Evolutionary conservation across 139 green algal species (phyloP).

Genomic region (Chlamydomonas applanata): DNA sequence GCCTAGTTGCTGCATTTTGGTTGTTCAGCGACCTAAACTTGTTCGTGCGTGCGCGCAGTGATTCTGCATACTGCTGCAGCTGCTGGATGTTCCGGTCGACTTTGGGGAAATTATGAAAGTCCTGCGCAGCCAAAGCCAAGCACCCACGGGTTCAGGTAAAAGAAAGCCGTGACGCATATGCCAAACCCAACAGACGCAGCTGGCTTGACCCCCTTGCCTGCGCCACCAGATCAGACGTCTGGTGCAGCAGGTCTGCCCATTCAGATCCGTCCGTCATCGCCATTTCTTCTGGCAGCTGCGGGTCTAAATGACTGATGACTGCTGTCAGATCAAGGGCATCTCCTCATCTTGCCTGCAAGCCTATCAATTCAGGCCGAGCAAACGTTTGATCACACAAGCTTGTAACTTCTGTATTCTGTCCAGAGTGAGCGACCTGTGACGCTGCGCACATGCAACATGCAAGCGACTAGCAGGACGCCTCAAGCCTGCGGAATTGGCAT

Average conservation of each 20-base stretch:
- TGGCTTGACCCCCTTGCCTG: slow-evolving; percentile 39
- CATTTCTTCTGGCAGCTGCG: slow-evolving; percentile 3
- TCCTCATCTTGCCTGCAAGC: no score
- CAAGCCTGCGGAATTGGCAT: no score
- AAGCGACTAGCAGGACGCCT: no score
- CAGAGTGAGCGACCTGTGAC: no score
- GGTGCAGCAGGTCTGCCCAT: slow-evolving; percentile 67
- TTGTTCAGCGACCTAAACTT: slow-evolving; percentile 55
- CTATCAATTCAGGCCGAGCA: no score
- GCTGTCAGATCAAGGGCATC: no score
- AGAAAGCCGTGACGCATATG: no score
- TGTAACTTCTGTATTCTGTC: no score
- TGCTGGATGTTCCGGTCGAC: slow-evolving; percentile 74
- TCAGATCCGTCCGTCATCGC: slow-evolving; percentile 30
- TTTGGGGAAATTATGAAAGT: slow-evolving; percentile 64
- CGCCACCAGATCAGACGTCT: slow-evolving; percentile 60
- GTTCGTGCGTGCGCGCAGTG: slow-evolving; percentile 50
- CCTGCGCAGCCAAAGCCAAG: slow-evolving; percentile 28
- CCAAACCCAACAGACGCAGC: neutral
- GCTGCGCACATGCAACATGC: no score
- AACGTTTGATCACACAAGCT: no score
- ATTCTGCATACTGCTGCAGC: slow-evolving; percentile 68
- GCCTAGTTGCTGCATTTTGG: slow-evolving; percentile 63
- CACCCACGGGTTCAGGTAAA: neutral
- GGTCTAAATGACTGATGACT: no score